Evolutionary conservation across 805 yeast species (phyloP).

Genomic region (Candida coleopterorum): DNA sequence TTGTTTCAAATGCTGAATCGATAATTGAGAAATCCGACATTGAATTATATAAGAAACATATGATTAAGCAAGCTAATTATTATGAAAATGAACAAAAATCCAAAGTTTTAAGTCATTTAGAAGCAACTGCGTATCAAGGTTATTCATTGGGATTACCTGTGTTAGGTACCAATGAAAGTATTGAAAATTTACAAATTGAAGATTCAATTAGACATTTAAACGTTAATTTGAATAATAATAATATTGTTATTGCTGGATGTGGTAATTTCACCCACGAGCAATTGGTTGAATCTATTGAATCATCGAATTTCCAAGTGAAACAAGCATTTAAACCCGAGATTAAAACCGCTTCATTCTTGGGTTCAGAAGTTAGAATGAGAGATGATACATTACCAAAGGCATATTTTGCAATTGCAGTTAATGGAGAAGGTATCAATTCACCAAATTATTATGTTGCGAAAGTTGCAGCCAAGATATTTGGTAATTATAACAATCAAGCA

Average conservation of each 20-base stretch:
- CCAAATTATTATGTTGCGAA: conserved; percentile 65
- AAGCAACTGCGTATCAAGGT: conserved; percentile 83
- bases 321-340: conserved; percentile 46
- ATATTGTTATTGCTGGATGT: conserved; percentile 63
- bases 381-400: conserved; percentile 84
- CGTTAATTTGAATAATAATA: conserved; percentile 55
- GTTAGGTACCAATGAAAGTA: conserved; percentile 66
- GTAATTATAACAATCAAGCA: conserved; percentile 51
- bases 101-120: conserved; percentile 68
- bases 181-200: conserved; percentile 50
- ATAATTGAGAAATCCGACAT: conserved; percentile 42
- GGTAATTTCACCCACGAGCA: conserved; percentile 71
- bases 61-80: conserved; percentile 43
- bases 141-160: conserved; percentile 74
- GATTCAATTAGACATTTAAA: conserved; percentile 57
- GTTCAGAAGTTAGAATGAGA: conserved; percentile 84
- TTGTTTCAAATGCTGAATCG: conserved; percentile 35
- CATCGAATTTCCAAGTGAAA: conserved; percentile 39
- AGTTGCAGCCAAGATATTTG: conserved; percentile 63
- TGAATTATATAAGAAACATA: conserved; percentile 41
- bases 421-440: conserved; percentile 62
- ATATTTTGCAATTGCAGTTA: conserved; percentile 69
- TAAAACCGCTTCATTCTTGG: conserved; percentile 64
- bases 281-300: conserved; percentile 61
- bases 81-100: conserved; percentile 55